Percentiles rank a stretch among this genome's conserved stretches.
Conservation (phyloP, 306 rosid genomes). For the Casuarina cunninghamiana region DNA sequence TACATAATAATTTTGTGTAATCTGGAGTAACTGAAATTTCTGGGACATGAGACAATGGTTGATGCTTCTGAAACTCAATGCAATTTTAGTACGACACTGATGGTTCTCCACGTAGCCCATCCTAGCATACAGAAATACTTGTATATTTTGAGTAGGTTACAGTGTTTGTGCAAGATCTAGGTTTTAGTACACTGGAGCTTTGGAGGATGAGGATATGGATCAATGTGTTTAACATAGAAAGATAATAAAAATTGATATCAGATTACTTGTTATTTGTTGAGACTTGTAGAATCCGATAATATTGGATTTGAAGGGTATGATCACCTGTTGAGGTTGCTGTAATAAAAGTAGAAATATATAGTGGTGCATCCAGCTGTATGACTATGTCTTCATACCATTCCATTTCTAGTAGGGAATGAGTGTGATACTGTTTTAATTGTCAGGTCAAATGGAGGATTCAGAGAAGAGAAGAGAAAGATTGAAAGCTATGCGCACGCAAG, state of each 20-base stretch:
- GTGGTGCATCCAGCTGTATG: background rate
- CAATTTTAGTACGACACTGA: background rate
- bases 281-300: background rate
- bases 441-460: slow-evolving; percentile 74
- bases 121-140: background rate
- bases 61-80: background rate
- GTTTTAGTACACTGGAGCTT: too few species aligned
- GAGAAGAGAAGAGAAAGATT: slow-evolving; percentile 78
- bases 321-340: background rate
- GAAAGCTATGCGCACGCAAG: slow-evolving; percentile 72
- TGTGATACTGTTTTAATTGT: slow-evolving; percentile 12
- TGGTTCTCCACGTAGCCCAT: background rate
- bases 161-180: background rate
- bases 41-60: background rate
- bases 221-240: background rate
- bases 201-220: too few species aligned
- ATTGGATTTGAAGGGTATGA: too few species aligned
- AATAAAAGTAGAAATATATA: background rate
- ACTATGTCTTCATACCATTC: background rate
- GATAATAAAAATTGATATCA: background rate
- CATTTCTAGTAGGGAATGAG: background rate
- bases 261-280: background rate
- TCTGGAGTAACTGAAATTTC: background rate
- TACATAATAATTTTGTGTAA: background rate
- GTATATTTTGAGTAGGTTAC: background rate